Conservation (phyloP, 2,329 filamentous ascomycete genomes). For the Mycogone perniciosa region DNA sequence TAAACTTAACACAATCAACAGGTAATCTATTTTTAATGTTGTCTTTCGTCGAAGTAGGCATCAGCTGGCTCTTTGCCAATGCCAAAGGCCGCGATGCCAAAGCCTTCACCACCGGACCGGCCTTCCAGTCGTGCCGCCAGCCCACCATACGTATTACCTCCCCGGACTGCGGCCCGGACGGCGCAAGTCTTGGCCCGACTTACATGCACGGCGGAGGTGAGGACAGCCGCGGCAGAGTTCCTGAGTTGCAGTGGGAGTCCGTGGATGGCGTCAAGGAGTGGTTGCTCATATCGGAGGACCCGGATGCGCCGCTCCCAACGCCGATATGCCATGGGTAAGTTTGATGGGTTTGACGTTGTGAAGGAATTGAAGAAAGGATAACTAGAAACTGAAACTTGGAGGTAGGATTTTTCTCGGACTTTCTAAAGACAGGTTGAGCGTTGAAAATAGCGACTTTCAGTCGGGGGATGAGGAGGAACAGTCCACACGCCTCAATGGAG, state of each 20-base stretch:
- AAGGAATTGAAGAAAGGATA: not conserved
- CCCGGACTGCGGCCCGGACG: conserved; percentile 34
- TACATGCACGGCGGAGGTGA: conserved; percentile 31
- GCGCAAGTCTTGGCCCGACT: conserved; percentile 28
- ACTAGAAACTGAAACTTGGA: not conserved
- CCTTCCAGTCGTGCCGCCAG: conserved; percentile 27
- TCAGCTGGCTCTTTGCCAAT: conserved; percentile 35
- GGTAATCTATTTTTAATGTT: conserved; percentile 13
- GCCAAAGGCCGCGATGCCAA: conserved; percentile 32
- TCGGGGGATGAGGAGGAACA: conserved; percentile 19
- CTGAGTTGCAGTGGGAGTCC: conserved; percentile 34
- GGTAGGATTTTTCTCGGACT: conserved; percentile 21
- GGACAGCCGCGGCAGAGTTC: conserved; percentile 27
- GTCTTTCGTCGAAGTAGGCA: conserved; percentile 28
- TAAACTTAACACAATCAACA: not conserved
- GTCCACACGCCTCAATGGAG: conserved; percentile 31
- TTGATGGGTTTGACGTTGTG: not conserved
- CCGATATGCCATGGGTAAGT: conserved; percentile 41
- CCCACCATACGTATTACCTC: conserved; percentile 34
- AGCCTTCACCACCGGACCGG: conserved; percentile 30
- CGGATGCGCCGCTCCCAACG: conserved; percentile 38
- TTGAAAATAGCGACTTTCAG: conserved; percentile 30
- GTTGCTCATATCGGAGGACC: conserved; percentile 41
- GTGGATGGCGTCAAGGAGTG: conserved; percentile 36
- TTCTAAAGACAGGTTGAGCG: conserved; percentile 13